phyloP scores from a whole-genome alignment of 371 early-diverging fungal species.

The Rhizopus arrhizus region DNA sequence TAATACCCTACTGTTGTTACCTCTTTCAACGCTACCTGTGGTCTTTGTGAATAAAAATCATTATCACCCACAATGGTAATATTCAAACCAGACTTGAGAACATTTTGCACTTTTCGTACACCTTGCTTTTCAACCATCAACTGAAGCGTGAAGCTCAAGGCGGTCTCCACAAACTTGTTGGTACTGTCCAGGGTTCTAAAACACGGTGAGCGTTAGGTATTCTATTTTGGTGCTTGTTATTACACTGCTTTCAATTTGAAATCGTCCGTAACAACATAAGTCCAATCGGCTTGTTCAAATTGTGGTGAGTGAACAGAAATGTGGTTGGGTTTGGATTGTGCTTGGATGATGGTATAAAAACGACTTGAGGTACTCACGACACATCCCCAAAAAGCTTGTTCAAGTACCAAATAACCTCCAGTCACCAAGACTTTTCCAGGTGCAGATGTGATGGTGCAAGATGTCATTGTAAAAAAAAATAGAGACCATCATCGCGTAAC shows the following conservation, averaged over 20 bases:
- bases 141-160: conserved; percentile 31
- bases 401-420: conserved; percentile 96
- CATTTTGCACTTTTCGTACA: conserved; percentile 16
- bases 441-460: conserved; percentile 68
- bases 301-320: conserved; percentile 71
- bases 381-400: conserved; percentile 76
- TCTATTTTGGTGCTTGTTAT: conserved; percentile 1
- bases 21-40: conserved; percentile 46
- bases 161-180: conserved; percentile 49
- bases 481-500: neutral
- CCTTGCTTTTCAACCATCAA: conserved; percentile 41
- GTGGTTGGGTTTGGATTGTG: conserved; percentile 7
- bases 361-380: conserved; percentile 84
- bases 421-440: conserved; percentile 93
- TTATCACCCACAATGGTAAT: conserved; percentile 86
- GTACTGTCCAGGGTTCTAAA: conserved; percentile 18
- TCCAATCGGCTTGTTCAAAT: conserved; percentile 70
- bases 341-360: conserved; percentile 74
- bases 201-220: neutral
- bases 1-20: neutral
- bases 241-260: conserved; percentile 30
- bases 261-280: conserved; percentile 43
- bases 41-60: conserved; percentile 93
- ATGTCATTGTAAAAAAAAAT: conserved; percentile 6
- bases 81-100: conserved; percentile 50